Conservation (phyloP, 495 filamentous ascomycete species). For the Annulohypoxylon stygium region DNA sequence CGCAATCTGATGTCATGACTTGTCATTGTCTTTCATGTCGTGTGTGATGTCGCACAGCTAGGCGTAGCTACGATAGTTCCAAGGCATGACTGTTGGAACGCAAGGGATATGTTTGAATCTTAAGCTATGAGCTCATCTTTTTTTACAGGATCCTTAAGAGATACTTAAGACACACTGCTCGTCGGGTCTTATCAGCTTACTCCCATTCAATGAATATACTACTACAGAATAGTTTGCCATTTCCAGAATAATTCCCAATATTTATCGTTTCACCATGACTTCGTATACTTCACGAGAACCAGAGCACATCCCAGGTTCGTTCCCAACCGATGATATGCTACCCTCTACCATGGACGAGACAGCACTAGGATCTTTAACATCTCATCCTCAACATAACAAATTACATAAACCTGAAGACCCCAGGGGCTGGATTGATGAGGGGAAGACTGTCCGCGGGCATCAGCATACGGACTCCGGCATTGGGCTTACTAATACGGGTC, state of each 20-base stretch:
- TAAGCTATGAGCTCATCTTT: slow-evolving; percentile 15
- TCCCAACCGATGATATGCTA: slow-evolving; percentile 29
- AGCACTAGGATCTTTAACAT: slow-evolving; percentile 11
- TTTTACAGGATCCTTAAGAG: not conserved
- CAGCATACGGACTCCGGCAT: slow-evolving; percentile 52
- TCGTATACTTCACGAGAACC: slow-evolving; percentile 24
- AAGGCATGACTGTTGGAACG: not conserved
- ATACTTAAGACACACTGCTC: slow-evolving; percentile 30
- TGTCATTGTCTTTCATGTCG: slow-evolving; percentile 11
- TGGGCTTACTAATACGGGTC: slow-evolving; percentile 35
- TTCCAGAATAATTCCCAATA: too few species aligned
- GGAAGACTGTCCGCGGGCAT: slow-evolving; percentile 38
- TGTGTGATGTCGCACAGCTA: slow-evolving; percentile 3
- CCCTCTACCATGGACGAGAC: slow-evolving; percentile 10
- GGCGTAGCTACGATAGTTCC: slow-evolving; percentile 18
- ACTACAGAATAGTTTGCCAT: not conserved
- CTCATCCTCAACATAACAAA: slow-evolving; percentile 47
- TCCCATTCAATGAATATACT: not conserved
- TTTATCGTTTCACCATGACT: too few species aligned
- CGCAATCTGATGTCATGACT: slow-evolving; percentile 42
- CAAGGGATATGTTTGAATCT: slow-evolving; percentile 10
- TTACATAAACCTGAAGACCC: slow-evolving; percentile 52
- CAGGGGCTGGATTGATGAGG: slow-evolving; percentile 41
- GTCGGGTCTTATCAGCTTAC: not conserved
- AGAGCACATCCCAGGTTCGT: slow-evolving; percentile 30